Evolutionary conservation across 352 stramenopile genomes (phyloP), one percentile per base, ranked within the genome.

Genomic region (Pythium catenulatum): DNA sequence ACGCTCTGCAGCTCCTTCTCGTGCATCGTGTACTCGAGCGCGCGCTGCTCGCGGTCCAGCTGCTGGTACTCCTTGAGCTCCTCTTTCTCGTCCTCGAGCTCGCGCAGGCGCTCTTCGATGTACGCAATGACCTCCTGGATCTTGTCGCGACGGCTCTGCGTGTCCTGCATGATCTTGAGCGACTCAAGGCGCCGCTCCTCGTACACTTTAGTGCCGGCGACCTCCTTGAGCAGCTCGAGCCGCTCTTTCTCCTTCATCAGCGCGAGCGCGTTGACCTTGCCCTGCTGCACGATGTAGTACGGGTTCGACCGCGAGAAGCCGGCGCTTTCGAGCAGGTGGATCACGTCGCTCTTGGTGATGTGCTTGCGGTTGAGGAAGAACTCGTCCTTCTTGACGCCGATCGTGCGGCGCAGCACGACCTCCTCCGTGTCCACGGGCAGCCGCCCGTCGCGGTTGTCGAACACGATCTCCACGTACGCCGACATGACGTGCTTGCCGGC

Each of bases 231-330:
- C 65, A 99, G 91, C 75, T 99, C 96, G 8, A 99, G 91, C 43
- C 99, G 94, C 87, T 99, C 98, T 4, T 90, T 89, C 91, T 99
- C 99, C n/a, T 97, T 98, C 99, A 99, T 99, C 41, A 99, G 94
- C 41, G 98, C 99, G 27, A 99, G 89, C 15, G 97, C 97, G 82
- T 99, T 99, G 30, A 99, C 99, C 84, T 99, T 99, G 39, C 99
- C 99, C 92, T 99, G 99, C 90, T 99, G 98, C 54, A 99, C 99
- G 84, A 99, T 99, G 88, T 99, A 99, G 92, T 99, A 99, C n/a
- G 99, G 99, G 91, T 99, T 99, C 36, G 95, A 98, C 79, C 99
- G 98, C 25, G 98, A 99, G 89, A 99, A 99, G 21, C 99, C 99
- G 2, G 99, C 99, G 56, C 97, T 99, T 90, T 99, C 99, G 15